A percentile compares a stretch with the other conserved stretches of the same genome.
Conservation (phyloP, 139 green algal genomes). For the Eudorina sp. region DNA sequence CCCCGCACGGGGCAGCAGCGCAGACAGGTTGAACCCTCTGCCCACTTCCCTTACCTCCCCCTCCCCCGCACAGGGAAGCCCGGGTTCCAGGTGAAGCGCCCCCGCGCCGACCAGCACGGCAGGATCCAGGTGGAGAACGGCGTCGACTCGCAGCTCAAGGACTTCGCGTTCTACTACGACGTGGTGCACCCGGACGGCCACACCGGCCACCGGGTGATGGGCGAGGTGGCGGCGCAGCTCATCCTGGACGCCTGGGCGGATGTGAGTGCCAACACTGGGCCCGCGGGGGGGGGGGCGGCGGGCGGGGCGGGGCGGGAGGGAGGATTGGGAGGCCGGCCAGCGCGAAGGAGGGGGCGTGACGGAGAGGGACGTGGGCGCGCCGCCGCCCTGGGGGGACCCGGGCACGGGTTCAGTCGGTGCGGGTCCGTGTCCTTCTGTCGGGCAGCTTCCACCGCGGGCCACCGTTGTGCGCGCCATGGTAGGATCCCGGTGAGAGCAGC, state of each 20-base stretch:
- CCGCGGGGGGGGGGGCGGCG: too few relatives aligned
- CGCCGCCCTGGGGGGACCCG: too few relatives aligned
- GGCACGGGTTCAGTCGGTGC: too few relatives aligned
- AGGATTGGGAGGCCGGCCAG: not conserved
- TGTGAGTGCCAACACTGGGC: too few relatives aligned
- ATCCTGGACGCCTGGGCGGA: slow-evolving; percentile 46
- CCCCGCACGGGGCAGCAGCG: too few relatives aligned
- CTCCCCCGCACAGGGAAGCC: slow-evolving; percentile 7
- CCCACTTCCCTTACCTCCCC: not conserved
- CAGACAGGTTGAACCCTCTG: too few relatives aligned
- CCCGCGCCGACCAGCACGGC: slow-evolving; percentile 29
- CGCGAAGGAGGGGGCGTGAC: not conserved
- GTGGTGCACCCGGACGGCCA: slow-evolving; percentile 53
- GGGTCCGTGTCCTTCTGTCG: too few relatives aligned
- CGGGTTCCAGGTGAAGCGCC: slow-evolving; percentile 46
- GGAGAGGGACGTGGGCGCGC: not conserved
- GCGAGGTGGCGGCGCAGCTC: slow-evolving; percentile 46
- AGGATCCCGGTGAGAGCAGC: too few relatives aligned
- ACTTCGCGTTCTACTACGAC: slow-evolving; percentile 55
- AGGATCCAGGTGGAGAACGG: slow-evolving; percentile 15
- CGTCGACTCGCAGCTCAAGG: slow-evolving; percentile 23
- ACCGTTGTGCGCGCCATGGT: too few relatives aligned
- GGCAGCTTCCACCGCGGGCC: too few relatives aligned
- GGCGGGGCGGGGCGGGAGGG: not conserved
- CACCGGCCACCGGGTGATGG: slow-evolving; percentile 54